These are phyloP conservation scores for Penicillium lagena DNA, from an alignment of 495 filamentous ascomycete species.

Conservation along the genomic window DNA sequence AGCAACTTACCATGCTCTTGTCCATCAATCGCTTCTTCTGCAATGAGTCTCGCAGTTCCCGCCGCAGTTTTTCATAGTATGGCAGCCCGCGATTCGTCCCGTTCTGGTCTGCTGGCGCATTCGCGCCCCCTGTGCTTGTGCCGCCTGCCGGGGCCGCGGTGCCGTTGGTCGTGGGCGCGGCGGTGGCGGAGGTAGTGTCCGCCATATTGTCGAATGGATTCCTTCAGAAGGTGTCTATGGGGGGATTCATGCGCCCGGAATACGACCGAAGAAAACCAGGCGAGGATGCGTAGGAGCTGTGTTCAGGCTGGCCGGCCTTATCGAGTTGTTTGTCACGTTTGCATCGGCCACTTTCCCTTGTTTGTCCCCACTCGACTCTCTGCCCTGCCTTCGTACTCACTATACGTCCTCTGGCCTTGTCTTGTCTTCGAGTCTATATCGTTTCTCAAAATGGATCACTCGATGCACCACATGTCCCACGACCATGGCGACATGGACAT, in stretches of 20 bases:
- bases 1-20: slow-evolving; percentile 51
- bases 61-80: slow-evolving; percentile 68
- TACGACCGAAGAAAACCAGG: too few species aligned
- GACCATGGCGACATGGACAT: slow-evolving; percentile 47
- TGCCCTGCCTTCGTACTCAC: slow-evolving; percentile 1
- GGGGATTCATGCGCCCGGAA: too few species aligned
- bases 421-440: neutral
- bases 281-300: too few species aligned
- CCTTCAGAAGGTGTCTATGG: neutral
- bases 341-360: slow-evolving; percentile 17
- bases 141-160: slow-evolving; percentile 11
- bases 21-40: slow-evolving; percentile 63
- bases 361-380: neutral
- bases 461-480: slow-evolving; percentile 36
- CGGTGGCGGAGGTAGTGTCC: slow-evolving; percentile 42
- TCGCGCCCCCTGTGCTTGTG: slow-evolving; percentile 20
- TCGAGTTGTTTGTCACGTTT: slow-evolving; percentile 36
- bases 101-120: slow-evolving; percentile 24
- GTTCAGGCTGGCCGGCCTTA: slow-evolving; percentile 12
- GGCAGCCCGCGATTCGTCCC: slow-evolving; percentile 45
- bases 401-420: neutral
- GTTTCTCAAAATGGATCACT: slow-evolving; percentile 28
- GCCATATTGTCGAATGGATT: slow-evolving; percentile 31
- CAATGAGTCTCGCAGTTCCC: slow-evolving; percentile 61
- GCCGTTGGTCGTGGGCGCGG: slow-evolving; percentile 14